Evolutionary conservation across 176 grass and related monocot species (phyloP).

Genomic region (Tillandsia fasciculata): DNA sequence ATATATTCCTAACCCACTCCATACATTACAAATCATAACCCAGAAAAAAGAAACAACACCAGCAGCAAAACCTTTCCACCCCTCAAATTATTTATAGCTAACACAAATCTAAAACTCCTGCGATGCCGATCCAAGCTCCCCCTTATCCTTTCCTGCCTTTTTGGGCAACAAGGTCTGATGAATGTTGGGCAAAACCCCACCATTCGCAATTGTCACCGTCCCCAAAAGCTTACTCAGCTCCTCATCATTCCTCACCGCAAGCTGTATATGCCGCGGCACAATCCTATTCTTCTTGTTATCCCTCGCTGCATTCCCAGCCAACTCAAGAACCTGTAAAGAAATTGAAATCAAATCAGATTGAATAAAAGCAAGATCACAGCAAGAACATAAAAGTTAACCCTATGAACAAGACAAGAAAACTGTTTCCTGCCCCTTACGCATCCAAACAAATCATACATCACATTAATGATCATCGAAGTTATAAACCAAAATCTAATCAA

Average conservation of each 20-base stretch:
- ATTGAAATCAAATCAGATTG: background rate
- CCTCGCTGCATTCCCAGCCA: conserved; percentile 29
- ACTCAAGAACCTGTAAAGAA: conserved; percentile 22
- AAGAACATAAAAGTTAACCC: background rate
- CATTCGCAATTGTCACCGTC: conserved; percentile 29
- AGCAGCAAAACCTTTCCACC: background rate
- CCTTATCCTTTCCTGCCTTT: conserved; percentile 31
- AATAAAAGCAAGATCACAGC: background rate
- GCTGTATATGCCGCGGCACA: conserved; percentile 27
- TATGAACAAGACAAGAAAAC: too few relatives aligned
- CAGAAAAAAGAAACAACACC: background rate
- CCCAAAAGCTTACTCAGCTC: conserved; percentile 34
- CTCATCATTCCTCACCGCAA: conserved; percentile 30
- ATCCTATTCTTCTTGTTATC: conserved; percentile 38
- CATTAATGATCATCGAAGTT: too few relatives aligned
- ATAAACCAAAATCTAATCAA: too few relatives aligned
- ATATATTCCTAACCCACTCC: conserved; percentile 8
- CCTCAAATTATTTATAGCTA: conserved; percentile 1
- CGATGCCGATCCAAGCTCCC: conserved; percentile 27
- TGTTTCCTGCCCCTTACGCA: too few relatives aligned
- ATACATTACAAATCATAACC: background rate
- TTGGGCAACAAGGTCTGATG: conserved; percentile 31
- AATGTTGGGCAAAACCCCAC: conserved; percentile 29
- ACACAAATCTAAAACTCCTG: conserved; percentile 21
- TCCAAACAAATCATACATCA: too few relatives aligned